These are phyloP conservation scores for Xylariaceae sp. DNA, from an alignment of 2,329 filamentous ascomycete species.

Conservation along the genomic window DNA sequence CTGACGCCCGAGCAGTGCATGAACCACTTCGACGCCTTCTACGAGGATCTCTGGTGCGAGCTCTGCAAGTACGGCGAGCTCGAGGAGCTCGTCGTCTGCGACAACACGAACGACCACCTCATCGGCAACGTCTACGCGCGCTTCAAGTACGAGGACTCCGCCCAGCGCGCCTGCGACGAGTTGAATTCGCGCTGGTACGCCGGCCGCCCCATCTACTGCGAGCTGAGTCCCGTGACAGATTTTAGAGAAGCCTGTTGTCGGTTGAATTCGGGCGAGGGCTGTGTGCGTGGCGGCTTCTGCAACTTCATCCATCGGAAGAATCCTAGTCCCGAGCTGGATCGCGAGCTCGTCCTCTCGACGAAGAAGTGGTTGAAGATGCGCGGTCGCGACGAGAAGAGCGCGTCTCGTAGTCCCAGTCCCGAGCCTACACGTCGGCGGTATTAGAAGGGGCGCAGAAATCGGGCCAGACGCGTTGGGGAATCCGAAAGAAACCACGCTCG, in stretches of 20 bases:
- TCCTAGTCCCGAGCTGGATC: slow-evolving; percentile 79
- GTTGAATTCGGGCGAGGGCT: slow-evolving; percentile 90
- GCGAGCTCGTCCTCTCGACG: slow-evolving; percentile 78
- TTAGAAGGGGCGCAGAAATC: slow-evolving; percentile 35
- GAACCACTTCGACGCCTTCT: slow-evolving; percentile 99
- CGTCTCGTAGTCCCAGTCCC: slow-evolving; percentile 76
- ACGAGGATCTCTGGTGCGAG: slow-evolving; percentile 99
- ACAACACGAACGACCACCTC: slow-evolving; percentile 99
- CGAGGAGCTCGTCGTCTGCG: slow-evolving; percentile 96
- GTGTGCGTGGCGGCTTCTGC: slow-evolving; percentile 93
- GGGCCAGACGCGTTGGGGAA: background rate
- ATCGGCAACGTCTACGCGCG: slow-evolving; percentile 99
- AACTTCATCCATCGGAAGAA: slow-evolving; percentile 99
- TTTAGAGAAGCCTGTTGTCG: slow-evolving; percentile 97
- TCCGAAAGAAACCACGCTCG: background rate
- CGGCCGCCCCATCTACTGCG: slow-evolving; percentile 94
- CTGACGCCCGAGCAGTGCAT: slow-evolving; percentile 96
- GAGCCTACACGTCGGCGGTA: slow-evolving; percentile 72
- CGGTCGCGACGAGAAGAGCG: slow-evolving; percentile 78
- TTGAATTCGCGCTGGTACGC: slow-evolving; percentile 97
- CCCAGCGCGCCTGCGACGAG: slow-evolving; percentile 87
- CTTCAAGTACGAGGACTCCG: slow-evolving; percentile 98
- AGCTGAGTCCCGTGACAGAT: slow-evolving; percentile 92
- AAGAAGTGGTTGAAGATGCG: slow-evolving; percentile 93
- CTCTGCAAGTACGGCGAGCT: slow-evolving; percentile 98